Evolutionary conservation across 495 filamentous ascomycete species (phyloP), one percentile per base, ranked within the genome.

Genomic region (Hyaloscypha finlandica): DNA sequence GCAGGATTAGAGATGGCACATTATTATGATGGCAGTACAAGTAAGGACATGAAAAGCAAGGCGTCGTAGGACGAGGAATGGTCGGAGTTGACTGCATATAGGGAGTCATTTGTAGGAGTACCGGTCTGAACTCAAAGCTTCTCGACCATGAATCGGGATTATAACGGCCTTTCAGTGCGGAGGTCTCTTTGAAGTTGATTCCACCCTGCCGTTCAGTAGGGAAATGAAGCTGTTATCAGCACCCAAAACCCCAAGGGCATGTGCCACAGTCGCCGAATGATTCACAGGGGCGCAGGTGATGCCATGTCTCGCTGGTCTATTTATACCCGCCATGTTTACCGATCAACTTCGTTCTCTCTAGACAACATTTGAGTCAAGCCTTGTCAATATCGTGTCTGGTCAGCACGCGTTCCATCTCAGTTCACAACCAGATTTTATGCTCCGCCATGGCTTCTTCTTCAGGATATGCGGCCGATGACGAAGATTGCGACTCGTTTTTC

Each of bases 1-100:
- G 96, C 93, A 30, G 95, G 95, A 9, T 78, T 97, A 61, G 92
- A 99, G 78, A 99, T 99, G 95, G 95, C 93, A 53, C 93, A 97
- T 79, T 97, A 97, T 76, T 93, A 94, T 77, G 90, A 88, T 63
- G 72, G 68, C 48, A 75, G 77, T 65, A 83, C 82, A 66, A 81
- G 78, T 76, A 80, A 79, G 73, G 63, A 68, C 14, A 61, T 65
- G 56, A 62, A 62, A 42, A 67, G 66, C 67, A 68, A 63, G 65
- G 35, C 33, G 22, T 63, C 48, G 20, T 61, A 64, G 51, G 61
- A 30, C 16, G 8, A 11, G 51, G 20, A 30, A 12, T 39, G 58
- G 65, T 16, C 16, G 37, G 39, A 22, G 68, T 71, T 71, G 69
- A 71, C 69, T 71, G 69, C 68, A 68, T 54, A 71, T 71, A 71